phyloP scores from a whole-genome alignment of 257 asterid genomes.

The Knoxia roxburghii region DNA sequence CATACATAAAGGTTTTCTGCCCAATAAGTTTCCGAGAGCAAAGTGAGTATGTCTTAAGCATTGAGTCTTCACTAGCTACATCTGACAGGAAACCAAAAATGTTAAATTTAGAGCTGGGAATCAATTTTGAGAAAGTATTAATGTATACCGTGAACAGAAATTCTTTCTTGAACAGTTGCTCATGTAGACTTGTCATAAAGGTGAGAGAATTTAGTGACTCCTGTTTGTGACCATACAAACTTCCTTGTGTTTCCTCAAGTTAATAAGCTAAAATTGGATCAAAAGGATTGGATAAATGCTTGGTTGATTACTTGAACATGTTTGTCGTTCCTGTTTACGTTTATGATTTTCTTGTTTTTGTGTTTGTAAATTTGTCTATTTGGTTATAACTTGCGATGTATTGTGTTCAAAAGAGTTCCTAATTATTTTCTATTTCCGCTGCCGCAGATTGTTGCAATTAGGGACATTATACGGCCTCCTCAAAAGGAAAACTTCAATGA shows the following conservation, averaged over 20 bases:
- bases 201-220: not conserved
- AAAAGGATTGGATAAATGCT: not conserved
- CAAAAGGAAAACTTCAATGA: conserved; percentile 91
- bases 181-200: not conserved
- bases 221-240: not conserved
- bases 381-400: not conserved
- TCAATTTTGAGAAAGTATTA: not conserved
- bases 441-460: conserved; percentile 70
- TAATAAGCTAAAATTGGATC: not conserved
- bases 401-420: conserved; percentile 2
- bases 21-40: not conserved
- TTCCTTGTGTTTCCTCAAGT: not conserved
- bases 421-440: conserved; percentile 2
- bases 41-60: not conserved
- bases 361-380: not conserved
- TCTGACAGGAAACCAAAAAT: too few species aligned
- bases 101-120: not conserved
- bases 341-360: not conserved
- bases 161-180: not conserved
- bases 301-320: not conserved
- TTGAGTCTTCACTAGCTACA: too few species aligned
- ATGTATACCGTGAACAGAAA: not conserved
- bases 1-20: not conserved
- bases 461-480: conserved; percentile 94
- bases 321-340: not conserved